Evolutionary conservation across 1,284 basidiomycete species (phyloP).

Genomic region (Bjerkandera adusta): DNA sequence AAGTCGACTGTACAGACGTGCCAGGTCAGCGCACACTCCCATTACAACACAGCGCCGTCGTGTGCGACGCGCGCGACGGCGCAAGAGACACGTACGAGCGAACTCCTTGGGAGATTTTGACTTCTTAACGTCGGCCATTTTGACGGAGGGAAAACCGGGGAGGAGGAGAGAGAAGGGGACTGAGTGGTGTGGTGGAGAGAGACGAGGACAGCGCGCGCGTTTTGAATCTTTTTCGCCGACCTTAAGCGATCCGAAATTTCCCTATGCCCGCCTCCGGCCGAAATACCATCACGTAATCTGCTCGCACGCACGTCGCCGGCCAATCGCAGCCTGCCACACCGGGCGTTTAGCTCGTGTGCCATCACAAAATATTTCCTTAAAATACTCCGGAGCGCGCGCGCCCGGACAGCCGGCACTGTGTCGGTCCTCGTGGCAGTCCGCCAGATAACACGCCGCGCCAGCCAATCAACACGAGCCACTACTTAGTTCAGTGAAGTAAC

Average conservation of each 20-base stretch:
- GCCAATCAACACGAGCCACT: no score
- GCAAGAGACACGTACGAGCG: constrained; percentile 49
- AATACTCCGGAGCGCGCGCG: constrained; percentile 3
- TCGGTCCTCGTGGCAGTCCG: no score
- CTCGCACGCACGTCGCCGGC: constrained; percentile 5
- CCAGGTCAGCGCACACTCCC: constrained; percentile 35
- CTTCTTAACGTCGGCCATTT: constrained; percentile 79
- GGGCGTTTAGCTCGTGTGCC: constrained; percentile 13
- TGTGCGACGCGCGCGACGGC: constrained; percentile 2
- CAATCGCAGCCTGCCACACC: constrained; percentile 6
- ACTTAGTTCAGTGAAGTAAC: no score
- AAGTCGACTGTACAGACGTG: constrained; percentile 65
- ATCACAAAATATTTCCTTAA: not conserved
- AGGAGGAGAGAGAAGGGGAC: constrained; percentile 34
- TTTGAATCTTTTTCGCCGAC: constrained; percentile 34
- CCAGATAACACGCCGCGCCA: no score
- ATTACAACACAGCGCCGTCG: constrained; percentile 9
- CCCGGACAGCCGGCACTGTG: not conserved
- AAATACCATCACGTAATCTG: constrained; percentile 12
- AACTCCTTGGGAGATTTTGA: constrained; percentile 81
- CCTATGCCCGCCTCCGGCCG: constrained; percentile 38
- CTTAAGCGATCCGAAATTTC: constrained; percentile 36
- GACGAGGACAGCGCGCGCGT: constrained; percentile 31
- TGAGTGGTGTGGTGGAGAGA: constrained; percentile 48
- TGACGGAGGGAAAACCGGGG: constrained; percentile 37